A percentile compares a stretch with the other conserved stretches of the same genome.
Conservation (phyloP, 2,329 filamentous ascomycete genomes). For the Trichoderma semiorbis region DNA sequence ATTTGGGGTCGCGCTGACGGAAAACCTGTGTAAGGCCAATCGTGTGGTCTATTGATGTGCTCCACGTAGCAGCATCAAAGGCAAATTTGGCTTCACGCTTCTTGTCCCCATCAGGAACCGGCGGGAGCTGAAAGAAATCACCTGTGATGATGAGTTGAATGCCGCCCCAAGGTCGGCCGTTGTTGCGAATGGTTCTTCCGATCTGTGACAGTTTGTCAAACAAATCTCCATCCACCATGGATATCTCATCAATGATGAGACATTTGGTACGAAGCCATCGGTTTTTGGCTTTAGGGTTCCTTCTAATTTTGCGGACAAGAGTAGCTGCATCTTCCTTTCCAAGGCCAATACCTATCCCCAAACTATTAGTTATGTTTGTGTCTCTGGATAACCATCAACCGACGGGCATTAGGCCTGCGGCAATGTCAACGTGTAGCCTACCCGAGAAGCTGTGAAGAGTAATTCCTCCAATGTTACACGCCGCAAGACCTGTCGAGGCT, state of each 20-base stretch:
- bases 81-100: conserved; percentile 74
- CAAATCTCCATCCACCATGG: conserved; percentile 95
- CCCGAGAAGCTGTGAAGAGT: conserved; percentile 95
- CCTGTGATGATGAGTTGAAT: conserved; percentile 95
- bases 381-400: not conserved
- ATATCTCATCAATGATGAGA: conserved; percentile 90
- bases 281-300: conserved; percentile 81
- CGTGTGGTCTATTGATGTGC: conserved; percentile 87
- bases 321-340: conserved; percentile 82
- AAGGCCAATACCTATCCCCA: conserved; percentile 63
- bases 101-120: conserved; percentile 75
- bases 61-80: conserved; percentile 91
- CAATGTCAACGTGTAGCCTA: conserved; percentile 18
- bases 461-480: conserved; percentile 93
- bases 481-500: conserved; percentile 90
- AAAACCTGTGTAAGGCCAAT: conserved; percentile 95
- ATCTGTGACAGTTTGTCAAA: conserved; percentile 95
- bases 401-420: not conserved
- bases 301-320: conserved; percentile 85
- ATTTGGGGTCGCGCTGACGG: conserved; percentile 84
- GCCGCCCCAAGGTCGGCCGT: conserved; percentile 88
- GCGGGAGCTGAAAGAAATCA: conserved; percentile 96
- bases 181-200: conserved; percentile 80
- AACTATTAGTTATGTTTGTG: not conserved
- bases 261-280: conserved; percentile 87